These are phyloP conservation scores for Eucalyptus sp. DNA, from an alignment of 345 rosid genomes.

Conservation along the genomic window DNA sequence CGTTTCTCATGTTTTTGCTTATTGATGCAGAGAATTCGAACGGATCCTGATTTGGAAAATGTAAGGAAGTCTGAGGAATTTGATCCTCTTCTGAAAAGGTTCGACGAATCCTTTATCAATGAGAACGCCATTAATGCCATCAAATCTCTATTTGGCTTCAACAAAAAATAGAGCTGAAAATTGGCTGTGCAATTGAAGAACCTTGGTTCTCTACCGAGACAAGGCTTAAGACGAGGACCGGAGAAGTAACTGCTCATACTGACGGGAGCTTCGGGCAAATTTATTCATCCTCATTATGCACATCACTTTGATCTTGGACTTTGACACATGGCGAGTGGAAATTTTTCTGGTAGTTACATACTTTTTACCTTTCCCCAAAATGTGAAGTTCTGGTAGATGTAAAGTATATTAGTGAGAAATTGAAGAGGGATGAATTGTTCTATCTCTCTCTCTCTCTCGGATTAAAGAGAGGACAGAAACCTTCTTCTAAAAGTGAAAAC, in stretches of 20 bases:
- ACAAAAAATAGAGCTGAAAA: slow-evolving; percentile 37
- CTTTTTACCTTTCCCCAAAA: neutral
- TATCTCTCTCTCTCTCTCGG: neutral
- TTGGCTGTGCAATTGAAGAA: neutral
- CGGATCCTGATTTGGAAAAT: slow-evolving; percentile 75
- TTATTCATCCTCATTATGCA: neutral
- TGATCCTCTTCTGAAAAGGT: slow-evolving; percentile 61
- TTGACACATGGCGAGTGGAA: neutral
- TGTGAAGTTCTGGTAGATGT: neutral
- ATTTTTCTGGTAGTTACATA: neutral
- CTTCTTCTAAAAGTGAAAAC: neutral
- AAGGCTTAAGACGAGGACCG: neutral
- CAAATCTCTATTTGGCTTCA: slow-evolving; percentile 79
- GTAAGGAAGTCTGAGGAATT: slow-evolving; percentile 51
- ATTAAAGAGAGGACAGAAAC: neutral
- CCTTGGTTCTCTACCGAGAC: neutral
- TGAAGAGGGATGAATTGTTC: neutral
- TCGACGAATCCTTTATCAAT: slow-evolving; percentile 91
- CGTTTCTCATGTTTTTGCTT: neutral
- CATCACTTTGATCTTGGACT: neutral
- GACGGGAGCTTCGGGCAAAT: neutral
- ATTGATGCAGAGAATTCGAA: slow-evolving; percentile 60
- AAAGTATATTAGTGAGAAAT: neutral
- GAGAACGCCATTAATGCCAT: slow-evolving; percentile 91
- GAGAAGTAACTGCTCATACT: neutral